These are phyloP conservation scores for Vitis amurensis DNA, from an alignment of 164 flowering plant genomes.

Conservation along the genomic window DNA sequence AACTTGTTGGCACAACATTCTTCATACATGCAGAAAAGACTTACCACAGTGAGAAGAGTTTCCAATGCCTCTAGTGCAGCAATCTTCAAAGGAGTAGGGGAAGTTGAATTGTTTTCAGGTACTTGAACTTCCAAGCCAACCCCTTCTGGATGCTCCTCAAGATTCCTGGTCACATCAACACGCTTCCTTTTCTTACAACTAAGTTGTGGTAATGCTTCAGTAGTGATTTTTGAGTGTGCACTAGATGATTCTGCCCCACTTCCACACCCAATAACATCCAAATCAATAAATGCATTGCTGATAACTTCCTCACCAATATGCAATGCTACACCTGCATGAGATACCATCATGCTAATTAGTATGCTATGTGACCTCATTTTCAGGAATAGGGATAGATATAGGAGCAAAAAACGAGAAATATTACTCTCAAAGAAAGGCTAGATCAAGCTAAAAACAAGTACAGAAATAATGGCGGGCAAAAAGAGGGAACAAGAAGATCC, in stretches of 20 bases:
- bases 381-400: background rate
- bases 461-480: background rate
- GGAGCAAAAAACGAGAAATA: background rate
- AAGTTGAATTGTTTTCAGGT: background rate
- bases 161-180: background rate
- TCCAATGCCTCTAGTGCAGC: slow-evolving; percentile 11
- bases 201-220: slow-evolving; percentile 5
- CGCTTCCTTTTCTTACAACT: background rate
- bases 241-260: background rate
- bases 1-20: background rate
- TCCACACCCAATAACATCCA: background rate
- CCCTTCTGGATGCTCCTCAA: background rate
- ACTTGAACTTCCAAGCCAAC: background rate
- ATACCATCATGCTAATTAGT: background rate
- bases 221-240: background rate
- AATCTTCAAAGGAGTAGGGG: slow-evolving; percentile 1
- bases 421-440: background rate
- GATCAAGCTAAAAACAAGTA: background rate
- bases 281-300: slow-evolving; percentile 7
- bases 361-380: background rate
- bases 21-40: background rate
- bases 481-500: background rate
- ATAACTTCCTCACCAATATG: slow-evolving; percentile 1
- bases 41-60: slow-evolving; percentile 8
- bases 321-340: slow-evolving; percentile 5